Conservation (phyloP, 1,139 yeast species). For the Oligophagozyma castellii region DNA sequence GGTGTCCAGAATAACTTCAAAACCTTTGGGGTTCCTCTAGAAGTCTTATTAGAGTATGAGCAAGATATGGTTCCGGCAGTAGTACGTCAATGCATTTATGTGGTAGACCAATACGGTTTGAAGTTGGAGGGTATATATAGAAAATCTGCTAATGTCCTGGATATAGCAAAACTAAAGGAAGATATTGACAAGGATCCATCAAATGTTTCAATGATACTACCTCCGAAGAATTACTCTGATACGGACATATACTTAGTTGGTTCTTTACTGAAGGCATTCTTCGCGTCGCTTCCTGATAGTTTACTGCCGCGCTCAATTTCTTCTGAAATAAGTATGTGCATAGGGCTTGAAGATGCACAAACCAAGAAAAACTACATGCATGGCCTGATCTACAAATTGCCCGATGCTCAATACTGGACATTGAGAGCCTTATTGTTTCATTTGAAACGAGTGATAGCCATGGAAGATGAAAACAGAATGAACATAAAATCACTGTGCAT, state of each 20-base stretch:
- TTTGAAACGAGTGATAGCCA: slow-evolving; percentile 56
- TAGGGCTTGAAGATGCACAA: slow-evolving; percentile 47
- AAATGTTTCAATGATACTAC: slow-evolving; percentile 41
- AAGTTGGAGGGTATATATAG: slow-evolving; percentile 84
- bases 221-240: slow-evolving; percentile 40
- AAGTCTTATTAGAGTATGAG: slow-evolving; percentile 60
- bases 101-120: slow-evolving; percentile 71
- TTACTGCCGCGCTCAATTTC: slow-evolving; percentile 45
- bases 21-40: slow-evolving; percentile 73
- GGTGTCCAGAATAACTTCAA: slow-evolving; percentile 33
- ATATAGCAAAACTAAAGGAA: slow-evolving; percentile 58
- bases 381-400: slow-evolving; percentile 73
- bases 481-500: slow-evolving; percentile 63
- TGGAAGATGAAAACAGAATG: slow-evolving; percentile 64
- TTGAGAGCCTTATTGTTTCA: slow-evolving; percentile 75
- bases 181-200: slow-evolving; percentile 71
- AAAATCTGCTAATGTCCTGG: slow-evolving; percentile 64
- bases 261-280: slow-evolving; percentile 54
- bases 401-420: slow-evolving; percentile 92
- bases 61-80: slow-evolving; percentile 89
- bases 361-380: slow-evolving; percentile 64
- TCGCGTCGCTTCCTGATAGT: slow-evolving; percentile 58
- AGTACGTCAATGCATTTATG: slow-evolving; percentile 77
- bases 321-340: slow-evolving; percentile 55
- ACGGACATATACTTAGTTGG: slow-evolving; percentile 65